Conservation (phyloP, 2,329 filamentous ascomycete species). For the Colletotrichum sp. region DNA sequence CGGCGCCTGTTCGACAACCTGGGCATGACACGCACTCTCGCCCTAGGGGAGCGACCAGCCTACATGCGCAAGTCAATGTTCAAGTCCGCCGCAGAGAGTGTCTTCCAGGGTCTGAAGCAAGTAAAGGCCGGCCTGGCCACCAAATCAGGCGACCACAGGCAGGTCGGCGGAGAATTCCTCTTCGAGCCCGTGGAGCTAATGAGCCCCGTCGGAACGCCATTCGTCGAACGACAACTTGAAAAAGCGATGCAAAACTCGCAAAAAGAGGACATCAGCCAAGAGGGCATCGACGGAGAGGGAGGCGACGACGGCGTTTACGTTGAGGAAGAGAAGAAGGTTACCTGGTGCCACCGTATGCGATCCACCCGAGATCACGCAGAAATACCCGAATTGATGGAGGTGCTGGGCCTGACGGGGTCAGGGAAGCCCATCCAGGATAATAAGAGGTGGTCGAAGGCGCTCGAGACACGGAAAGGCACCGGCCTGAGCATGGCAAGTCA, state of each 20-base stretch:
- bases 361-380: constrained; percentile 81
- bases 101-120: constrained; percentile 65
- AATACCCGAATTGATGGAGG: constrained; percentile 67
- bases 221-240: constrained; percentile 35
- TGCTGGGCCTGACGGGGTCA: constrained; percentile 61
- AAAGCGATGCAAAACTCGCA: constrained; percentile 12
- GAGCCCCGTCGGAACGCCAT: constrained; percentile 50
- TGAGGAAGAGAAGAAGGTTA: constrained; percentile 64
- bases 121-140: constrained; percentile 62
- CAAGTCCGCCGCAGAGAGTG: constrained; percentile 53
- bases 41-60: constrained; percentile 62
- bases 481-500: constrained; percentile 55
- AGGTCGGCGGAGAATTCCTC: constrained; percentile 81
- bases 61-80: constrained; percentile 67
- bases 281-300: constrained; percentile 13
- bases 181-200: constrained; percentile 62
- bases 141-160: constrained; percentile 69
- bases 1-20: constrained; percentile 69
- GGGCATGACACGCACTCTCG: constrained; percentile 70
- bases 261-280: constrained; percentile 5
- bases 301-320: constrained; percentile 28
- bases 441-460: constrained; percentile 52
- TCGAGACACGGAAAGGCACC: constrained; percentile 57
- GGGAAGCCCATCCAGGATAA: constrained; percentile 41
- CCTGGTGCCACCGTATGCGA: constrained; percentile 84